These are phyloP conservation scores for Emergomyces africanus DNA, from an alignment of 2,329 filamentous ascomycete genomes.

Conservation along the genomic window DNA sequence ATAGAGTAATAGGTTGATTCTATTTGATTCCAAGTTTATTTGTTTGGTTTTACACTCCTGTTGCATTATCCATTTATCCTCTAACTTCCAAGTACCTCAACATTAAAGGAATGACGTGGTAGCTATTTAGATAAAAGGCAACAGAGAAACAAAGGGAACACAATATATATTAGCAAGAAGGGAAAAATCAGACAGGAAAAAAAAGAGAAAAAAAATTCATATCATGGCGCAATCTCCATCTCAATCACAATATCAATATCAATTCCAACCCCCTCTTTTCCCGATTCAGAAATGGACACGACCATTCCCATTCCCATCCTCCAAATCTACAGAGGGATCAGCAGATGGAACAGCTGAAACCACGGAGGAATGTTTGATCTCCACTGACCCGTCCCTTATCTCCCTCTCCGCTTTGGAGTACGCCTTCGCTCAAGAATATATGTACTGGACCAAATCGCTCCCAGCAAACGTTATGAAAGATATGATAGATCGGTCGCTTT, in stretches of 20 bases:
- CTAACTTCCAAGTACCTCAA: neutral
- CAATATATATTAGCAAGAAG: neutral
- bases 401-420: constrained; percentile 42
- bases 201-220: neutral
- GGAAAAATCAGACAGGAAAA: neutral
- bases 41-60: neutral
- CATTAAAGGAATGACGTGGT: neutral
- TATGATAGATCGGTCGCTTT: constrained; percentile 46
- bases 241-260: neutral
- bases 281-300: neutral
- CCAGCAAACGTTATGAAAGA: constrained; percentile 37
- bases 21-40: neutral
- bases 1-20: neutral
- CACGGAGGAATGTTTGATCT: constrained; percentile 45
- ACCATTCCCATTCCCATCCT: neutral
- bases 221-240: neutral
- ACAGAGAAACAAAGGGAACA: neutral
- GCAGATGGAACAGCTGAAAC: neutral
- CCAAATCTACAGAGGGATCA: neutral
- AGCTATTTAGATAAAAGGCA: neutral
- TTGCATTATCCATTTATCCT: neutral
- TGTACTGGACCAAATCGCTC: constrained; percentile 49
- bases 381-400: constrained; percentile 46
- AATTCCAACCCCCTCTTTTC: neutral
- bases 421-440: constrained; percentile 42